Conservation (phyloP, 176 grass and related monocot species). For the Carex scoparia region DNA sequence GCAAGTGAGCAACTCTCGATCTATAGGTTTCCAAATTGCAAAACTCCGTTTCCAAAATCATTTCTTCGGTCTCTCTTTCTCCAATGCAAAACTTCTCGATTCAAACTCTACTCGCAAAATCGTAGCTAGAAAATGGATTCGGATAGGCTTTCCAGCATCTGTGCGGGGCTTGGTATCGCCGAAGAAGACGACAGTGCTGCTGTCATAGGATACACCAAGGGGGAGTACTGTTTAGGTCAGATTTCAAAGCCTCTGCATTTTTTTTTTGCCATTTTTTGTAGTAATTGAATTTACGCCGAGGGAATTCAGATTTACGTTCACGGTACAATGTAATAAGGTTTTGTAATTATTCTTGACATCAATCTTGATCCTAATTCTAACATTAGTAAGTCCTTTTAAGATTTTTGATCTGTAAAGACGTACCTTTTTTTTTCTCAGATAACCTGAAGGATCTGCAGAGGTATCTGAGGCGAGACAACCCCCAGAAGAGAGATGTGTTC, state of each 20-base stretch:
- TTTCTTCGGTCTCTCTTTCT: background rate
- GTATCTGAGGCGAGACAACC: slow-evolving; percentile 69
- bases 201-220: slow-evolving; percentile 54
- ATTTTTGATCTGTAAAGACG: background rate
- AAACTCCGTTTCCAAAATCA: background rate
- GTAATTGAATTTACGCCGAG: background rate
- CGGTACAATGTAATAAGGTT: background rate
- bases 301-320: background rate
- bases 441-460: slow-evolving; percentile 81
- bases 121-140: slow-evolving; percentile 49
- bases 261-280: background rate
- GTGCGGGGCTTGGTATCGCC: slow-evolving; percentile 34
- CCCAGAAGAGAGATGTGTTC: slow-evolving; percentile 65
- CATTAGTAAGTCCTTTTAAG: background rate
- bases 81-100: no score
- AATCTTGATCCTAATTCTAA: background rate
- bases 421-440: slow-evolving; percentile 35
- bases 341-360: background rate
- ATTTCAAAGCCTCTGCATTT: background rate
- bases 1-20: background rate
- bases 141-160: slow-evolving; percentile 42
- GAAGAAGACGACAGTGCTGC: slow-evolving; percentile 48
- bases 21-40: background rate
- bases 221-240: slow-evolving; percentile 69
- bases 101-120: background rate